Conservation (phyloP, 306 rosid genomes). For the Inga leiocalycina region DNA sequence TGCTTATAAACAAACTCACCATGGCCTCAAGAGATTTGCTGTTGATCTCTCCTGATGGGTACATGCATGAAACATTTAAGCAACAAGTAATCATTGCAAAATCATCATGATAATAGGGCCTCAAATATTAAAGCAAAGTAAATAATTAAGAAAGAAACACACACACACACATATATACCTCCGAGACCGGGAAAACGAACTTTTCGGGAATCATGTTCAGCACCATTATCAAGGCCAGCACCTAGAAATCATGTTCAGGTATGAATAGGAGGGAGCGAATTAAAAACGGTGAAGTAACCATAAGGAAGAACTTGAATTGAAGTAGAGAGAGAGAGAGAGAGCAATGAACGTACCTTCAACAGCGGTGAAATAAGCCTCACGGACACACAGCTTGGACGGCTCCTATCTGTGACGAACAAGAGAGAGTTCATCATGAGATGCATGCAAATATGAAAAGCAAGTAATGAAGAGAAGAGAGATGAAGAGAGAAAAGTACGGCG, state of each 20-base stretch:
- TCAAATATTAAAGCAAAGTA: neutral
- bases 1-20: conserved; percentile 57
- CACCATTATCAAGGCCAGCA: conserved; percentile 40
- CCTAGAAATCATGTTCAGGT: conserved; percentile 4
- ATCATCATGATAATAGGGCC: neutral
- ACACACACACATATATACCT: conserved; percentile 38
- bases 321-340: neutral
- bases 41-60: conserved; percentile 69
- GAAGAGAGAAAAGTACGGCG: conserved; percentile 44
- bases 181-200: conserved; percentile 57
- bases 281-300: neutral
- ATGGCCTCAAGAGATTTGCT: conserved; percentile 78
- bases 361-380: conserved; percentile 77
- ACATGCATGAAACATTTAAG: conserved; percentile 3
- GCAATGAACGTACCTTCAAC: conserved; percentile 50
- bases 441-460: neutral
- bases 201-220: conserved; percentile 40
- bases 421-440: too few relatives aligned
- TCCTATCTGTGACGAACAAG: conserved; percentile 56
- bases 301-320: neutral
- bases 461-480: too few relatives aligned
- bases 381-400: conserved; percentile 79
- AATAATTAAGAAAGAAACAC: neutral
- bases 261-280: neutral
- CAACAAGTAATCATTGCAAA: neutral